phyloP scores from a whole-genome alignment of 768 basidiomycete genomes.

The Cystofilobasidium ferigula region DNA sequence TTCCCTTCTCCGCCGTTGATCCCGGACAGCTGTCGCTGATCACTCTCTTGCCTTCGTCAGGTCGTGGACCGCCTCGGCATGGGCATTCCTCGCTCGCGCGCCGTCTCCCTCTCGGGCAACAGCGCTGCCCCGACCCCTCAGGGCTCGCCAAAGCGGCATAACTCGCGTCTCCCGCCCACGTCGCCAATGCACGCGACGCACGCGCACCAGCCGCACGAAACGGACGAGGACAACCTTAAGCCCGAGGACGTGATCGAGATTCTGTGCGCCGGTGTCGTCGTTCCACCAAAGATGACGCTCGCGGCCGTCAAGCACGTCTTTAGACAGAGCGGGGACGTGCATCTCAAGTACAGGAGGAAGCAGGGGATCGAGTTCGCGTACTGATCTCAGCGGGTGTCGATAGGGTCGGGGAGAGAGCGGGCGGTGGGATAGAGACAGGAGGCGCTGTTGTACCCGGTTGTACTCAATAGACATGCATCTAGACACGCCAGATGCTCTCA shows the following conservation, averaged over 20 bases:
- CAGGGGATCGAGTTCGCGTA: background rate
- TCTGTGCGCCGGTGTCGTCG: slow-evolving; percentile 68
- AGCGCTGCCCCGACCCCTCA: slow-evolving; percentile 8
- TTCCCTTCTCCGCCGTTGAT: slow-evolving; percentile 6
- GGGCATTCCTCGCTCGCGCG: slow-evolving; percentile 16
- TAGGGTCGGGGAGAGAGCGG: too few relatives aligned
- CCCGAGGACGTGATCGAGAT: slow-evolving; percentile 74
- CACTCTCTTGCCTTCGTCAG: background rate
- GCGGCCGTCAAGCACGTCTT: slow-evolving; percentile 78
- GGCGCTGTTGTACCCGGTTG: too few relatives aligned
- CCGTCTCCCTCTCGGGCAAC: slow-evolving; percentile 18
- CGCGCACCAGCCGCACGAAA: background rate
- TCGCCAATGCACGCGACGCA: background rate
- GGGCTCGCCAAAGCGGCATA: background rate
- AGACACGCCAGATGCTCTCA: too few relatives aligned
- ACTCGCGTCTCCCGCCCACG: slow-evolving; percentile 1
- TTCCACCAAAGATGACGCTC: slow-evolving; percentile 79
- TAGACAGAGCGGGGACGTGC: slow-evolving; percentile 35
- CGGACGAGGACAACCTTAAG: slow-evolving; percentile 24
- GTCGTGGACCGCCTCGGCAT: slow-evolving; percentile 19
- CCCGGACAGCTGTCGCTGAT: background rate
- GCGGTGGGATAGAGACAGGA: too few relatives aligned
- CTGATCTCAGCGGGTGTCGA: too few relatives aligned
- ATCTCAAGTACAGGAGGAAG: slow-evolving; percentile 29
- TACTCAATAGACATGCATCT: too few relatives aligned